A percentile compares a stretch with the other conserved stretches of the same genome.
phyloP scores from a whole-genome alignment of 805 yeast genomes.

The Sugiyamaella mastotermitis region DNA sequence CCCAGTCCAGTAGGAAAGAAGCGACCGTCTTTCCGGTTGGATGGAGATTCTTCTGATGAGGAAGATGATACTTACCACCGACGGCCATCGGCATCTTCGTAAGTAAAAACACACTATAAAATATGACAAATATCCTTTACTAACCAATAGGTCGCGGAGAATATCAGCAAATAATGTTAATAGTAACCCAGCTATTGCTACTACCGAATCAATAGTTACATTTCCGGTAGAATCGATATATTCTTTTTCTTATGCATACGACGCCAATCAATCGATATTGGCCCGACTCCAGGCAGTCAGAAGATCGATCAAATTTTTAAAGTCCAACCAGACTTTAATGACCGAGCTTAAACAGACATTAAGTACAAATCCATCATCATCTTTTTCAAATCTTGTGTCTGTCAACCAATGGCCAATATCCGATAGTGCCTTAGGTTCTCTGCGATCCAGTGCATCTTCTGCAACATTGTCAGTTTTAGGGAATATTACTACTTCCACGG shows the following conservation, averaged over 20 bases:
- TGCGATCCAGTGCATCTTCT: constrained; percentile 22
- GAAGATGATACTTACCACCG: not conserved
- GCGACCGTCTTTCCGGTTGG: constrained; percentile 2
- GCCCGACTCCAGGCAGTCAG: constrained; percentile 68
- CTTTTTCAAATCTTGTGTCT: not conserved
- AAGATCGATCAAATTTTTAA: constrained; percentile 66
- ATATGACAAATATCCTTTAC: not conserved
- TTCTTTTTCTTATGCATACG: constrained; percentile 77
- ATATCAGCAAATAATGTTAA: not conserved
- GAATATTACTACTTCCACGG: constrained; percentile 14
- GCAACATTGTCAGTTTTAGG: constrained; percentile 20
- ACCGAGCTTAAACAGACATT: not conserved
- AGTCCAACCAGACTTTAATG: constrained; percentile 46
- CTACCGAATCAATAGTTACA: not conserved
- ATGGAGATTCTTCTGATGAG: not conserved
- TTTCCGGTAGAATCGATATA: constrained; percentile 78
- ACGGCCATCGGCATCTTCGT: not conserved
- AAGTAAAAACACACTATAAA: not conserved
- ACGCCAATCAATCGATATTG: constrained; percentile 75
- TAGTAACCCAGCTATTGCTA: not conserved
- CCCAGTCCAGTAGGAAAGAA: no score
- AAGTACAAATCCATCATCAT: constrained; percentile 1
- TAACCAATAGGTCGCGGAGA: not conserved
- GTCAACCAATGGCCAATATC: constrained; percentile 5
- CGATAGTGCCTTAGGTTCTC: constrained; percentile 19